Evolutionary conservation across 2,329 filamentous ascomycete genomes (phyloP).

Genomic region (Diaporthe aspalathi): DNA sequence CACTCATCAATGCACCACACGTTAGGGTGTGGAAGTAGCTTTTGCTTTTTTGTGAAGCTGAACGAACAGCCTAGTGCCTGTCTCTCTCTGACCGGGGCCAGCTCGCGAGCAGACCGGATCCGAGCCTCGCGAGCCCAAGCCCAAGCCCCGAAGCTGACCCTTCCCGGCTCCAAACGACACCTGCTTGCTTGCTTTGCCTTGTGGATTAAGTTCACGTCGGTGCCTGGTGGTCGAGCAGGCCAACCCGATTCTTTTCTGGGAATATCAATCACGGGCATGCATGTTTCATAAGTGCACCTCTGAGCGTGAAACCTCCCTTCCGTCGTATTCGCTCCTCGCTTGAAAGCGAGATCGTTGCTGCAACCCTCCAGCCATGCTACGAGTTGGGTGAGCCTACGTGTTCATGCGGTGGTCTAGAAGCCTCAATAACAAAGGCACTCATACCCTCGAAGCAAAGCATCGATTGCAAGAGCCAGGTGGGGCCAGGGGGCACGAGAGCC

Average conservation of each 20-base stretch:
- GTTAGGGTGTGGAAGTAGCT: slow-evolving; percentile 17
- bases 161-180: no score
- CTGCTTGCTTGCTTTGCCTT: not conserved
- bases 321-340: slow-evolving; percentile 8
- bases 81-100: not conserved
- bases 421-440: no score
- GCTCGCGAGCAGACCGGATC: not conserved
- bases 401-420: not conserved
- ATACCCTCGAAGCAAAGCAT: not conserved
- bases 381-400: not conserved
- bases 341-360: not conserved
- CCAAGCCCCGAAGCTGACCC: not conserved
- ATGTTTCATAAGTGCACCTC: slow-evolving; percentile 4
- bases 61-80: not conserved
- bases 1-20: not conserved
- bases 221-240: not conserved
- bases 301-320: slow-evolving; percentile 4
- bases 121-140: not conserved
- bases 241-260: not conserved
- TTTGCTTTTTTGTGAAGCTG: not conserved
- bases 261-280: not conserved
- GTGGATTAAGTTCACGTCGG: not conserved
- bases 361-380: not conserved
- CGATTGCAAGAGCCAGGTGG: not conserved
- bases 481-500: slow-evolving; percentile 13